These are phyloP conservation scores for Aechmea fasciata DNA, from an alignment of 176 grass and related monocot species.

Conservation along the genomic window DNA sequence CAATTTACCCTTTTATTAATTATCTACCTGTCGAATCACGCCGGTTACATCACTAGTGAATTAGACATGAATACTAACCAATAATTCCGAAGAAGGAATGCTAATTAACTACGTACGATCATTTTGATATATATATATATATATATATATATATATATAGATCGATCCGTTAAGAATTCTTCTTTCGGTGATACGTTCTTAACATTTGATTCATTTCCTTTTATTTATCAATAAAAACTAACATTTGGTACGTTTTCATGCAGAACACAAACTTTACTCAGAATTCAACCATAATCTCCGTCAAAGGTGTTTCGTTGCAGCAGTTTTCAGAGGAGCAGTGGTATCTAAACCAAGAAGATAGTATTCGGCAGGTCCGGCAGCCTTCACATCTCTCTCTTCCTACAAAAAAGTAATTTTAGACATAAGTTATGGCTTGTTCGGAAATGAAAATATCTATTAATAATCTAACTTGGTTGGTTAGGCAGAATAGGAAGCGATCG, in stretches of 20 bases:
- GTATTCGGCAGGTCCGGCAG: constrained; percentile 32
- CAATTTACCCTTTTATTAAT: no score
- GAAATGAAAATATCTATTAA: not conserved
- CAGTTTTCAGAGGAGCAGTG: constrained; percentile 56
- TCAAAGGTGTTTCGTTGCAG: constrained; percentile 57
- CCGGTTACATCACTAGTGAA: no score
- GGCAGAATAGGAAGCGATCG: constrained; percentile 53
- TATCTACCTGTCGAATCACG: no score
- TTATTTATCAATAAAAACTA: no score
- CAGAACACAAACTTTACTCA: constrained; percentile 23
- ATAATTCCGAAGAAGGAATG: not conserved
- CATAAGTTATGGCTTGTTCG: not conserved
- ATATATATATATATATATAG: no score
- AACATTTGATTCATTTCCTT: no score
- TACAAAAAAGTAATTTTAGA: not conserved
- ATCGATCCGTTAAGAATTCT: no score
- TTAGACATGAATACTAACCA: not conserved
- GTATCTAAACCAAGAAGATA: constrained; percentile 62
- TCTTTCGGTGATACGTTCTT: no score
- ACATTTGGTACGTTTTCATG: not conserved
- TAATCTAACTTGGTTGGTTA: not conserved
- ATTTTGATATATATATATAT: no score
- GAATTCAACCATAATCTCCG: constrained; percentile 48
- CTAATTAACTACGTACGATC: not conserved
- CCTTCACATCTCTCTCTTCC: not conserved